These are phyloP conservation scores for Cylindricascospora bacillispora DNA, from an alignment of 1,139 yeast genomes.

Conservation along the genomic window DNA sequence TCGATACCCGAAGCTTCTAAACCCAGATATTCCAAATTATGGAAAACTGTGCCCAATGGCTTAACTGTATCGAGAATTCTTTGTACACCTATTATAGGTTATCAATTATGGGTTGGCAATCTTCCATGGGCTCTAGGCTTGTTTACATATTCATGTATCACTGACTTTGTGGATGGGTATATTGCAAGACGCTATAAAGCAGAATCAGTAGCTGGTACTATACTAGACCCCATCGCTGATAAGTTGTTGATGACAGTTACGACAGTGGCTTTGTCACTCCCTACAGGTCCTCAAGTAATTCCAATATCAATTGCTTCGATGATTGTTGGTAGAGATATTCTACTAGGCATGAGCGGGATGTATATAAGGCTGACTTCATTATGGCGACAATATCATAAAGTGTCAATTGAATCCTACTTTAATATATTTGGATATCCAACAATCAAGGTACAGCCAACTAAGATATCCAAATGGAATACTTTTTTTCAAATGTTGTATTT, in stretches of 20 bases:
- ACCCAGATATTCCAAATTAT: no score
- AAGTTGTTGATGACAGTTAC: constrained; percentile 80
- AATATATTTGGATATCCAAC: constrained; percentile 64
- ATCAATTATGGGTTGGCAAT: constrained; percentile 51
- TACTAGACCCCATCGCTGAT: constrained; percentile 93
- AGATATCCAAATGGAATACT: constrained; percentile 77
- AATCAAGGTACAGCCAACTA: constrained; percentile 84
- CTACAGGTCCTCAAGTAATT: constrained; percentile 42
- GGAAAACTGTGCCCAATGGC: constrained; percentile 79
- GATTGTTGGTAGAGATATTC: constrained; percentile 75
- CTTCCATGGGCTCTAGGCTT: constrained; percentile 52
- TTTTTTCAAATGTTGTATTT: constrained; percentile 85
- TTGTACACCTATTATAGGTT: constrained; percentile 77
- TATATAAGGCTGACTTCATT: constrained; percentile 62
- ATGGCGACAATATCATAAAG: constrained; percentile 45
- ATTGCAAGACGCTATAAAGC: constrained; percentile 72
- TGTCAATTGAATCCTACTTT: constrained; percentile 54
- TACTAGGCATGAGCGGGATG: constrained; percentile 64
- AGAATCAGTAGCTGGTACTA: constrained; percentile 77
- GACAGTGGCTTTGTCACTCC: constrained; percentile 56
- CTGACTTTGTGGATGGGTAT: constrained; percentile 86
- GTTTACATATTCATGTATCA: constrained; percentile 74
- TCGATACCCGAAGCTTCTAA: no score
- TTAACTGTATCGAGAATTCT: constrained; percentile 68
- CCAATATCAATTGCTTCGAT: constrained; percentile 56